Conservation (phyloP, 2,329 filamentous ascomycete genomes). For the Aspergillus ochraceus region DNA sequence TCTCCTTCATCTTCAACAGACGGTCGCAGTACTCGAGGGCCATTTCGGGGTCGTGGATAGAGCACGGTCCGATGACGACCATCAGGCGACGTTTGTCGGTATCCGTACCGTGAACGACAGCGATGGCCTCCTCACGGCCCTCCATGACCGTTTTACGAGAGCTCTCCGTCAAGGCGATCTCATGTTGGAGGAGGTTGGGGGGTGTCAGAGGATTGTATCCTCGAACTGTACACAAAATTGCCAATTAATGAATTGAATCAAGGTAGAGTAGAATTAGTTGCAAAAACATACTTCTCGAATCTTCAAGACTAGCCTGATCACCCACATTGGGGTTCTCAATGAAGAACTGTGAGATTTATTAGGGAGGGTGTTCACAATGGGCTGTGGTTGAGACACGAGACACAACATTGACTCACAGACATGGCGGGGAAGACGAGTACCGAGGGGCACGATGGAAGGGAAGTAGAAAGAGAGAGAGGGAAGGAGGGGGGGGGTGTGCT, state of each 20-base stretch:
- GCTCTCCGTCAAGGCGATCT: constrained; percentile 62
- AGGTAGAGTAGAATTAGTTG: constrained; percentile 3
- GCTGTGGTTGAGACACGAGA: neutral
- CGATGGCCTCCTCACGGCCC: constrained; percentile 61
- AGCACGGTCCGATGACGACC: constrained; percentile 92
- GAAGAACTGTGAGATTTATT: constrained; percentile 59
- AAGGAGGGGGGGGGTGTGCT: neutral
- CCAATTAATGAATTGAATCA: constrained; percentile 3
- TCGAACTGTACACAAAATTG: constrained; percentile 56
- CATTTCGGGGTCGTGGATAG: constrained; percentile 89
- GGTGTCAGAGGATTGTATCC: constrained; percentile 93
- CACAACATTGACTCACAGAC: constrained; percentile 33
- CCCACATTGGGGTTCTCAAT: constrained; percentile 78
- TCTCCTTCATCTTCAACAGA: constrained; percentile 77
- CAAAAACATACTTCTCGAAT: constrained; percentile 72
- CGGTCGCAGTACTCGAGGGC: constrained; percentile 91
- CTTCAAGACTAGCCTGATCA: constrained; percentile 71
- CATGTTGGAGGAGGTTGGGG: constrained; percentile 91
- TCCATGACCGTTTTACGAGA: constrained; percentile 56
- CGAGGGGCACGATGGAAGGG: neutral
- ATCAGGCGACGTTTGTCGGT: constrained; percentile 58
- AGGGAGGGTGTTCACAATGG: constrained; percentile 9
- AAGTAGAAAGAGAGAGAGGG: neutral
- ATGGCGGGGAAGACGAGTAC: constrained; percentile 26
- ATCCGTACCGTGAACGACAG: constrained; percentile 61